phyloP scores from a whole-genome alignment of 2,329 filamentous ascomycete species.

The Xylaria hypoxylon region DNA sequence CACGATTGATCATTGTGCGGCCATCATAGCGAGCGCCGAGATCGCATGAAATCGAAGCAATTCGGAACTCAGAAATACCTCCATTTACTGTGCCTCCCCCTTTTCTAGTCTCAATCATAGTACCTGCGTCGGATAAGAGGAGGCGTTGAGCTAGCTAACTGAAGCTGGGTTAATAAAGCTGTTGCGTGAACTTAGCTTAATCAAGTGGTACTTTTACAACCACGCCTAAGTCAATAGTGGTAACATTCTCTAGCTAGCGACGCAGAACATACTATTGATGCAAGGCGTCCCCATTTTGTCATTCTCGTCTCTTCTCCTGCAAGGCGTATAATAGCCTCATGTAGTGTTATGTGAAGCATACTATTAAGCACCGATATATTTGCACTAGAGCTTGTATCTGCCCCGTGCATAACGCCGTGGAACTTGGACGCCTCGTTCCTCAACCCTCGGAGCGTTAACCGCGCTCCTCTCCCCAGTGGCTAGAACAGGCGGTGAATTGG shows the following conservation, averaged over 20 bases:
- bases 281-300: slow-evolving; percentile 14
- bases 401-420: slow-evolving; percentile 30
- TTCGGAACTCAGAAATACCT: too few species aligned
- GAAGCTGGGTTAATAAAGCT: too few species aligned
- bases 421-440: slow-evolving; percentile 25
- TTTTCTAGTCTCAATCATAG: too few species aligned
- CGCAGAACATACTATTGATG: slow-evolving; percentile 19
- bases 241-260: too few species aligned
- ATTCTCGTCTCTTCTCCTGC: slow-evolving; percentile 3
- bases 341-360: slow-evolving; percentile 23
- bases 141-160: too few species aligned
- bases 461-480: not conserved
- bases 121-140: too few species aligned
- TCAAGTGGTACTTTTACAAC: not conserved
- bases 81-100: too few species aligned
- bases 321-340: slow-evolving; percentile 28
- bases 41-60: too few species aligned
- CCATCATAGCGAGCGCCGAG: too few species aligned
- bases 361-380: slow-evolving; percentile 3
- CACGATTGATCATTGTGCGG: not conserved
- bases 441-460: not conserved
- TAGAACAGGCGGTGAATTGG: slow-evolving; percentile 26
- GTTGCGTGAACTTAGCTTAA: not conserved
- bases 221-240: too few species aligned
- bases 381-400: slow-evolving; percentile 2